Conservation (phyloP, 805 yeast species). For the Pichia ethanolica region DNA sequence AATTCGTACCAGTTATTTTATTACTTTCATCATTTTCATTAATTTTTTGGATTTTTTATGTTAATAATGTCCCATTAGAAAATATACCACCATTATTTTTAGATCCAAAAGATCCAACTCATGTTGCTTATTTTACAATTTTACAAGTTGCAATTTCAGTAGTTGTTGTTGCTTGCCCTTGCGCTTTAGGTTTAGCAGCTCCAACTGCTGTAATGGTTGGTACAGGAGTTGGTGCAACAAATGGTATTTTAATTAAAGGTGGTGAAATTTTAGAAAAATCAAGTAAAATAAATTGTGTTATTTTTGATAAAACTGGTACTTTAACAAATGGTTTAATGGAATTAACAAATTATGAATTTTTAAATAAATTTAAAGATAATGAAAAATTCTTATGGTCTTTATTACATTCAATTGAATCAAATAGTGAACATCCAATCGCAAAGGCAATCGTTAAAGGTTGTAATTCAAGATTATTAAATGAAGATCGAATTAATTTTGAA, state of each 20-base stretch:
- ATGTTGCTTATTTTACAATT: conserved; percentile 21
- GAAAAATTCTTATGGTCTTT: conserved; percentile 40
- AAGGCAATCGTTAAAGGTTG: conserved; percentile 48
- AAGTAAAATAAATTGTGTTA: conserved; percentile 50
- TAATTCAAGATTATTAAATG: background rate
- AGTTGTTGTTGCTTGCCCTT: conserved; percentile 96
- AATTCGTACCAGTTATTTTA: conserved; percentile 75
- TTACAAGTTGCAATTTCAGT: conserved; percentile 82
- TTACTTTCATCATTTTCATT: conserved; percentile 59
- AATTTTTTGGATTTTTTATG: conserved; percentile 46
- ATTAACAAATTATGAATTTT: conserved; percentile 23
- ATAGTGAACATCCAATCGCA: conserved; percentile 87
- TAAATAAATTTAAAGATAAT: conserved; percentile 6
- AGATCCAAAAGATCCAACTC: conserved; percentile 12
- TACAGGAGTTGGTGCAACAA: conserved; percentile 87
- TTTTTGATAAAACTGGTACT: conserved; percentile 96
- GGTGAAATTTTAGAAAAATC: conserved; percentile 82
- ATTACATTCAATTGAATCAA: conserved; percentile 52
- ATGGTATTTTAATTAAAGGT: conserved; percentile 89
- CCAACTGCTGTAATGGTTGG: conserved; percentile 99
- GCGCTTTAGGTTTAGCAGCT: conserved; percentile 94
- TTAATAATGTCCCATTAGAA: conserved; percentile 11
- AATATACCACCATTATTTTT: conserved; percentile 23
- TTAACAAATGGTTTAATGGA: conserved; percentile 79
- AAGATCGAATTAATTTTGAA: conserved; percentile 9